phyloP scores from a whole-genome alignment of 305 asterid genomes.

The Vinca major region DNA sequence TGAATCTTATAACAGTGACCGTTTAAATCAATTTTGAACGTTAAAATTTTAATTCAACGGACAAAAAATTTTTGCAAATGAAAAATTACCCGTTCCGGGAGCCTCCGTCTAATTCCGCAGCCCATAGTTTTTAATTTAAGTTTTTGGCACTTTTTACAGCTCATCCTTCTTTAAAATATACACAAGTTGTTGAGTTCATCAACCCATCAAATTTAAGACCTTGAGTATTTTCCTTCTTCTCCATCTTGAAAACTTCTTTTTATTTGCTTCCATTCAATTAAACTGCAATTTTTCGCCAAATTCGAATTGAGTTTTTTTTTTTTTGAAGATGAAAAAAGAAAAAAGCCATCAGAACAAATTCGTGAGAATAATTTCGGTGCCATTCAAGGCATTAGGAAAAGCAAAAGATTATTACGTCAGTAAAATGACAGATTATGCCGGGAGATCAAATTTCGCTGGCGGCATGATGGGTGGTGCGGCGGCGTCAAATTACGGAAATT shows the following conservation, averaged over 20 bases:
- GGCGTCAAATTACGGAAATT: slow-evolving; percentile 13
- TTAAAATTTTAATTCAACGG: too few species aligned
- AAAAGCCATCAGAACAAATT: slow-evolving; percentile 34
- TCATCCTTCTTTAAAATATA: neutral
- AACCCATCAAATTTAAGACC: too few species aligned
- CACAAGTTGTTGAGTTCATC: neutral
- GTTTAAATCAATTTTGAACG: too few species aligned
- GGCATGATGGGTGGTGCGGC: slow-evolving; percentile 14
- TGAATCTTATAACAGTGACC: too few species aligned
- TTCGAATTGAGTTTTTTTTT: neutral
- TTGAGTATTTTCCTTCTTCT: neutral
- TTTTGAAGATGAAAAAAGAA: slow-evolving; percentile 26
- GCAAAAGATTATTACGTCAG: slow-evolving; percentile 48
- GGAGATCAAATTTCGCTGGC: slow-evolving; percentile 17
- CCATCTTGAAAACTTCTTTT: neutral
- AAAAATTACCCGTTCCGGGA: too few species aligned
- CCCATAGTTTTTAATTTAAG: too few species aligned
- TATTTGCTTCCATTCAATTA: neutral
- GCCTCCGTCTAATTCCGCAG: too few species aligned
- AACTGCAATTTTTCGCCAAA: neutral
- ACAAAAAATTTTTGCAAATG: too few species aligned
- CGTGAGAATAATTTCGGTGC: slow-evolving; percentile 33
- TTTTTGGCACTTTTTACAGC: neutral
- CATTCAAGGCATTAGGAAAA: slow-evolving; percentile 41
- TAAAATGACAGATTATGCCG: slow-evolving; percentile 35